Evolutionary conservation across 768 basidiomycete species (phyloP).

Genomic region (Serpula lacrymans): DNA sequence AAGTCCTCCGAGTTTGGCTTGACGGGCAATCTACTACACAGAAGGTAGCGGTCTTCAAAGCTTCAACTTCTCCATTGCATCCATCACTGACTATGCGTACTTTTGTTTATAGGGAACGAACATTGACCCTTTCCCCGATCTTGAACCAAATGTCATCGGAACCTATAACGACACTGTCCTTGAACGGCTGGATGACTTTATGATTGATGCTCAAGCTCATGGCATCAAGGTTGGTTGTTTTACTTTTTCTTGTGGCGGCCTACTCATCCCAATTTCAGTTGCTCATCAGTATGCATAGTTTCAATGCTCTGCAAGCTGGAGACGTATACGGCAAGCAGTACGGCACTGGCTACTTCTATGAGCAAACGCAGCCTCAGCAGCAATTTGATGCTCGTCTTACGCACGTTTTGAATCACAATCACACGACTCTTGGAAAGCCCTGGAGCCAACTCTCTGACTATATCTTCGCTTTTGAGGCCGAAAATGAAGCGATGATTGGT

Average conservation of each 20-base stretch:
- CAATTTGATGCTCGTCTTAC: conserved; percentile 36
- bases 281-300: conserved; percentile 22
- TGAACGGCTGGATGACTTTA: conserved; percentile 34
- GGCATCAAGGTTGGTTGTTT: conserved; percentile 24
- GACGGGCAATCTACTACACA: conserved; percentile 22
- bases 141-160: conserved; percentile 31
- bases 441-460: conserved; percentile 36
- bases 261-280: conserved; percentile 4
- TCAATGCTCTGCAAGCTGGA: conserved; percentile 28
- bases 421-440: conserved; percentile 30
- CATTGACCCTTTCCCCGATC: conserved; percentile 25
- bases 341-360: conserved; percentile 33
- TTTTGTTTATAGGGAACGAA: conserved; percentile 1
- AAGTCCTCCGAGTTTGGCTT: conserved; percentile 28
- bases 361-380: conserved; percentile 16
- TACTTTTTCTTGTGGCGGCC: not conserved
- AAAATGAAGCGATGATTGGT: conserved; percentile 34
- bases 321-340: conserved; percentile 35
- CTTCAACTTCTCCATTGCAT: not conserved
- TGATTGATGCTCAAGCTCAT: conserved; percentile 32
- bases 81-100: conserved; percentile 14
- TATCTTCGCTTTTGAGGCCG: conserved; percentile 37
- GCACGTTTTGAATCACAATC: conserved; percentile 37
- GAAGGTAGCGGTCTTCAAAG: conserved; percentile 11
- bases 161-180: conserved; percentile 36